A percentile compares a stretch with the other conserved stretches of the same genome.
These are phyloP conservation scores for Avena eriantha DNA, from an alignment of 176 grass and related monocot genomes.

Conservation along the genomic window DNA sequence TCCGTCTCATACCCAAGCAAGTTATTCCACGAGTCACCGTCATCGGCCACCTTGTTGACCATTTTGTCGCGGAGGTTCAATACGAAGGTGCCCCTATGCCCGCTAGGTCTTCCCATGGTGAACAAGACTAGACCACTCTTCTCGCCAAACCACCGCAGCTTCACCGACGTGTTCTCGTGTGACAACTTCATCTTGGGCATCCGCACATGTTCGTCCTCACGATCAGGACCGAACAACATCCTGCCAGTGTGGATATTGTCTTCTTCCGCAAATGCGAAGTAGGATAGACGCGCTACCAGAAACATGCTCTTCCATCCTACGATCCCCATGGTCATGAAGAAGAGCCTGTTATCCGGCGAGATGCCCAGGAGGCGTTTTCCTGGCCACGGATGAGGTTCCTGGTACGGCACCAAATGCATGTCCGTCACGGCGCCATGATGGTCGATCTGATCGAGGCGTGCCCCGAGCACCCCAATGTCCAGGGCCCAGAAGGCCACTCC, in stretches of 20 bases:
- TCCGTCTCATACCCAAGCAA: background rate
- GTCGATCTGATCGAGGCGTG: background rate
- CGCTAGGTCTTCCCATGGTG: too few species aligned
- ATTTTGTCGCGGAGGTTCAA: background rate
- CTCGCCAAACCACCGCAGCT: too few species aligned
- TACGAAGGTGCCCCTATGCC: background rate
- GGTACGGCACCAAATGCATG: constrained; percentile 28
- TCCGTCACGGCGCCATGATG: background rate
- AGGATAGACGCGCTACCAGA: background rate
- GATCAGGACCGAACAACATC: too few species aligned
- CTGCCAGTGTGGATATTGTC: background rate
- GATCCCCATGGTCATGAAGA: background rate
- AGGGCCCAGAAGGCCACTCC: background rate
- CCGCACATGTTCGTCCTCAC: background rate
- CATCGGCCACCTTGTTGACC: background rate
- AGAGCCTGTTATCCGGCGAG: constrained; percentile 53
- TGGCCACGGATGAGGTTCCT: background rate
- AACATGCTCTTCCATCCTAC: background rate
- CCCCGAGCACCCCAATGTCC: constrained; percentile 22
- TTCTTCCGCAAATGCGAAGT: background rate
- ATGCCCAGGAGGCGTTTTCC: constrained; percentile 41
- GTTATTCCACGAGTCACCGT: background rate
- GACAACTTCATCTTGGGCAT: background rate
- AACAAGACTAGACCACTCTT: too few species aligned
- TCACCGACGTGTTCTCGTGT: background rate